phyloP scores from a whole-genome alignment of 2,329 filamentous ascomycete genomes.

The Ascochyta viciae-villosae region DNA sequence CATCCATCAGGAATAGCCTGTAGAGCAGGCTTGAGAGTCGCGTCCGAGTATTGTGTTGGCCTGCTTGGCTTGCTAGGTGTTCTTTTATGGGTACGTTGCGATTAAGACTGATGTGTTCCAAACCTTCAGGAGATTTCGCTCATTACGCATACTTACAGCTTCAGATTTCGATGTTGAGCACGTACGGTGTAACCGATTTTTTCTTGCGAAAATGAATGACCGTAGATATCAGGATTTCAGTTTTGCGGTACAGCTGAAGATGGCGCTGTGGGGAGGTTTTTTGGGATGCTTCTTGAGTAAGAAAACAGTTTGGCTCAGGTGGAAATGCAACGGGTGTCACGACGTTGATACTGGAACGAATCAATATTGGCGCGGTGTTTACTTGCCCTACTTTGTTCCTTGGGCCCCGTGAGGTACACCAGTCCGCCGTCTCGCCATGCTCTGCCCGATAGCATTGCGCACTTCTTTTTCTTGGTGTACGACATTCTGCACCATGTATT shows the following conservation, averaged over 20 bases:
- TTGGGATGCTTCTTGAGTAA: not conserved
- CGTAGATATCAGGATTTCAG: too few species aligned
- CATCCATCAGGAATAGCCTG: too few species aligned
- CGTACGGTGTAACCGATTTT: not conserved
- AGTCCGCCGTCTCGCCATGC: conserved; percentile 67
- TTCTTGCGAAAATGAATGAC: too few species aligned
- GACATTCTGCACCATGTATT: conserved; percentile 86
- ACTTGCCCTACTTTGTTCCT: conserved; percentile 25
- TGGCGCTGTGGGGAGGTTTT: too few species aligned
- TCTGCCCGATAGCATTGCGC: conserved; percentile 74
- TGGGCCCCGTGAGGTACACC: conserved; percentile 68
- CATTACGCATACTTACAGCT: not conserved
- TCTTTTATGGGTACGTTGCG: too few species aligned
- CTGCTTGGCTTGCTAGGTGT: too few species aligned
- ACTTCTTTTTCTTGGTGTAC: conserved; percentile 79
- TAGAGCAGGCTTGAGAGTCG: too few species aligned
- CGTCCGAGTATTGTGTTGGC: too few species aligned
- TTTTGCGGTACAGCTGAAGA: too few species aligned
- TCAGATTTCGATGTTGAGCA: not conserved
- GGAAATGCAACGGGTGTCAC: not conserved
- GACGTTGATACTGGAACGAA: not conserved
- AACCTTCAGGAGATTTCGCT: too few species aligned
- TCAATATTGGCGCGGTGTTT: not conserved
- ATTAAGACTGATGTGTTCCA: too few species aligned
- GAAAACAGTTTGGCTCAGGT: not conserved